phyloP scores from a whole-genome alignment of 208 protist species.

The Leishmania braziliensis region DNA sequence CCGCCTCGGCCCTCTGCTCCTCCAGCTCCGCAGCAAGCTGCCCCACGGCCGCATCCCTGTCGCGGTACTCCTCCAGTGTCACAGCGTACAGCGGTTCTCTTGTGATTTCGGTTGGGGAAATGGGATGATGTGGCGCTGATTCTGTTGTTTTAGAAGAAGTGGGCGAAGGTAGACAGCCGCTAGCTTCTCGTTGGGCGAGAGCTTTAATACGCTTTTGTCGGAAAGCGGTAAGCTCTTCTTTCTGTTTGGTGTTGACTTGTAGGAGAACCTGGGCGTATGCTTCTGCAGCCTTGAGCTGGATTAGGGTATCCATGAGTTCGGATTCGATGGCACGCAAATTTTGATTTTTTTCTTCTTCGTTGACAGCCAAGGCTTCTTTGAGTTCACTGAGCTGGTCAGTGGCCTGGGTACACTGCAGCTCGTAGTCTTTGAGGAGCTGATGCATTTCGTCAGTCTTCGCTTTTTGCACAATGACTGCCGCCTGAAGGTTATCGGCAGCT shows the following conservation, averaged over 20 bases:
- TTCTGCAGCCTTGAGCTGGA: conserved; percentile 30
- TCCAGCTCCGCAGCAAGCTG: background rate
- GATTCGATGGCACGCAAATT: conserved; percentile 19
- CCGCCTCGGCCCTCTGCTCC: conserved; percentile 1
- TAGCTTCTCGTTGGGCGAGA: background rate
- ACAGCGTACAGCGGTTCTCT: conserved; percentile 23
- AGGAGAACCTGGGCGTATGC: background rate
- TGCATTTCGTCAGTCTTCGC: conserved; percentile 21
- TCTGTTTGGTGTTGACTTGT: background rate
- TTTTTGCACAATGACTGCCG: conserved; percentile 30
- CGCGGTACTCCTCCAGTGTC: conserved; percentile 24
- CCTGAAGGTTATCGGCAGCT: conserved; percentile 13
- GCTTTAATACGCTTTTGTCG: background rate
- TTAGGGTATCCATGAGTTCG: conserved; percentile 30
- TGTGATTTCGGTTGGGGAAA: background rate
- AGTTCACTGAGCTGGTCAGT: conserved; percentile 16
- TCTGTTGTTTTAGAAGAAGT: background rate
- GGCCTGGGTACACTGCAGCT: conserved; percentile 17
- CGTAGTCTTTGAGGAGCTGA: conserved; percentile 14
- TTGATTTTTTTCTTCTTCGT: background rate
- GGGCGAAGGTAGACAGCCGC: background rate
- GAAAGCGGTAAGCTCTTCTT: background rate
- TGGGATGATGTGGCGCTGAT: no score
- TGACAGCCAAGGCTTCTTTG: conserved; percentile 16
- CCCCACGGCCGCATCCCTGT: background rate